Percentiles rank a stretch among this genome's conserved stretches.
Evolutionary conservation across 371 early-diverging fungal species (phyloP).

Genomic region (Lichtheimia hyalospora): DNA sequence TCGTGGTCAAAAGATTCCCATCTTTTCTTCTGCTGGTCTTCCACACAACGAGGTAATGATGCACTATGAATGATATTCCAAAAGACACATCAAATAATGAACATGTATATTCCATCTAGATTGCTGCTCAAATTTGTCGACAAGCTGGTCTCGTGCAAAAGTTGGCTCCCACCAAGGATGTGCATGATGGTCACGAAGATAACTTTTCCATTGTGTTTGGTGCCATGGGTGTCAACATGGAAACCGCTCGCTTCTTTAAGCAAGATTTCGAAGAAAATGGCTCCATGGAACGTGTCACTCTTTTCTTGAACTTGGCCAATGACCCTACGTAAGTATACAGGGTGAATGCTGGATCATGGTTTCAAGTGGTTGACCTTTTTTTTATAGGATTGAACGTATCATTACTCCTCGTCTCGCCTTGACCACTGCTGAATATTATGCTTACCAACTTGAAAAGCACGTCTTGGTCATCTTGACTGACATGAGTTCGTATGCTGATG

Average conservation of each 20-base stretch:
- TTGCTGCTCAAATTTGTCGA: constrained; percentile 99
- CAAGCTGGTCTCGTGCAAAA: constrained; percentile 99
- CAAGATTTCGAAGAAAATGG: constrained; percentile 99
- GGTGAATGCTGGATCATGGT: neutral
- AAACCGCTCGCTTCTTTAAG: constrained; percentile 99
- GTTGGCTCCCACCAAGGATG: constrained; percentile 83
- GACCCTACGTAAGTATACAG: constrained; percentile 97
- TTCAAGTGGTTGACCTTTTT: neutral
- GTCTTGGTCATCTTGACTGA: constrained; percentile 99
- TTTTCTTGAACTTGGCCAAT: constrained; percentile 99
- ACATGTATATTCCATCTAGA: constrained; percentile 40
- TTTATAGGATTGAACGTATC: constrained; percentile 95
- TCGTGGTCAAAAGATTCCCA: constrained; percentile 99
- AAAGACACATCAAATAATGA: neutral
- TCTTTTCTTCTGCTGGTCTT: constrained; percentile 99
- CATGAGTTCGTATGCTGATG: constrained; percentile 99
- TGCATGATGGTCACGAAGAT: constrained; percentile 98
- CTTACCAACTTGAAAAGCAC: constrained; percentile 99
- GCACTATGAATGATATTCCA: constrained; percentile 4
- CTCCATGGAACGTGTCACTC: constrained; percentile 97
- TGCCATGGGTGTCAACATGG: constrained; percentile 99
- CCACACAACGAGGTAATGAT: constrained; percentile 99
- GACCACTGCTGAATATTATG: constrained; percentile 99
- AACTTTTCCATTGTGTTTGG: constrained; percentile 99
- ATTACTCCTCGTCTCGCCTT: constrained; percentile 99